Evolutionary conservation across 768 basidiomycete genomes (phyloP).

Genomic region (Mycena sanguinolenta): DNA sequence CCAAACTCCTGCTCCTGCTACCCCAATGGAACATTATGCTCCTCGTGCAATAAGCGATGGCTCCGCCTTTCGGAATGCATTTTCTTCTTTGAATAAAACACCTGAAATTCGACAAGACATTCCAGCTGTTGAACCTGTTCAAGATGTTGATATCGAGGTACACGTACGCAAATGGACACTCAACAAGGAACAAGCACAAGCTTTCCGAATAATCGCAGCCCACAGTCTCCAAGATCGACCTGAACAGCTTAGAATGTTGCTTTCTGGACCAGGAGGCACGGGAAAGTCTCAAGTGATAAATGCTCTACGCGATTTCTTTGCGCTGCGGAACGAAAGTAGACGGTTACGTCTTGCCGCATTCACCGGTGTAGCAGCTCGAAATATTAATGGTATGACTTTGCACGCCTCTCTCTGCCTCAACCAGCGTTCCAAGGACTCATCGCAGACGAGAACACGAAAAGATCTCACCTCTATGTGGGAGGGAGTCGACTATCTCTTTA

Average conservation of each 20-base stretch:
- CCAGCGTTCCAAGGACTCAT: conserved; percentile 13
- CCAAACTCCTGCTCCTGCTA: too few species aligned
- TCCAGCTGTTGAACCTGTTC: background rate
- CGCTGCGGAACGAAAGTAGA: background rate
- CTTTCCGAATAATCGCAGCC: conserved; percentile 47
- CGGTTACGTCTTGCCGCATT: conserved; percentile 46
- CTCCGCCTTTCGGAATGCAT: conserved; percentile 1
- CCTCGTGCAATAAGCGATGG: conserved; percentile 14
- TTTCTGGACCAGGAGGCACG: conserved; percentile 57
- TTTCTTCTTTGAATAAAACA: background rate
- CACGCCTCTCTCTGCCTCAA: conserved; percentile 48
- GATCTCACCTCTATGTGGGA: conserved; percentile 45
- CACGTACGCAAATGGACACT: conserved; percentile 45
- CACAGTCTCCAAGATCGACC: conserved; percentile 37
- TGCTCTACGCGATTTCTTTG: conserved; percentile 51
- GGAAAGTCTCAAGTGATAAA: conserved; percentile 57
- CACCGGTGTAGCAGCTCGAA: conserved; percentile 56
- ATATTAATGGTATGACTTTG: conserved; percentile 55
- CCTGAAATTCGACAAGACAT: conserved; percentile 15
- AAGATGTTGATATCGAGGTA: conserved; percentile 33
- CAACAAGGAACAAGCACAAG: conserved; percentile 50
- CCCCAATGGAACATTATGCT: background rate
- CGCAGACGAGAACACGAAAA: conserved; percentile 20
- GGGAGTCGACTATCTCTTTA: conserved; percentile 44
- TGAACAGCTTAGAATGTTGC: conserved; percentile 49